These are phyloP conservation scores for Zymoseptoria tritici DNA, from an alignment of 2,329 filamentous ascomycete genomes.

Conservation along the genomic window DNA sequence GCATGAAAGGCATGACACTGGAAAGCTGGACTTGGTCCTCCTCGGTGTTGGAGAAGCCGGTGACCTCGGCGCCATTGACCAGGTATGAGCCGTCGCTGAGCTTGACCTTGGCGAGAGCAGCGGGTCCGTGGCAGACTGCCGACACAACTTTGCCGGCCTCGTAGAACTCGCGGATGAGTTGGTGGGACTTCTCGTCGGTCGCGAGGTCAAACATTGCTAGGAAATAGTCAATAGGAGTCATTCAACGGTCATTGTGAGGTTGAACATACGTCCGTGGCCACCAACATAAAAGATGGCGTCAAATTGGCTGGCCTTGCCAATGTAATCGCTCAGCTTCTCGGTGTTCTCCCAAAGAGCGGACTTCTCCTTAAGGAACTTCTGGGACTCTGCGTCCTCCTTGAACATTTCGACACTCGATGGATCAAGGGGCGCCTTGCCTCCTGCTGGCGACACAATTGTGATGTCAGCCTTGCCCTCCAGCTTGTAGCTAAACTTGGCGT, in stretches of 20 bases:
- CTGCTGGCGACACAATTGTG: slow-evolving; percentile 34
- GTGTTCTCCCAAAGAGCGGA: slow-evolving; percentile 58
- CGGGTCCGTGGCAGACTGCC: slow-evolving; percentile 63
- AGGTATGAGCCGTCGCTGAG: slow-evolving; percentile 46
- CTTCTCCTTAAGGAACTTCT: slow-evolving; percentile 43
- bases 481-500: slow-evolving; percentile 34
- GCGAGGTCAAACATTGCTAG: slow-evolving; percentile 59
- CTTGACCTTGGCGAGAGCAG: slow-evolving; percentile 53
- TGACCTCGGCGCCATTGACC: slow-evolving; percentile 50
- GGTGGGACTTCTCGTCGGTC: slow-evolving; percentile 48
- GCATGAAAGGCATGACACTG: slow-evolving; percentile 50
- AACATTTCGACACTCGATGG: slow-evolving; percentile 26
- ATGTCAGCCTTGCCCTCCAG: slow-evolving; percentile 32
- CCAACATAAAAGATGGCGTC: slow-evolving; percentile 57
- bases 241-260: not conserved
- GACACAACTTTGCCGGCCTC: slow-evolving; percentile 54
- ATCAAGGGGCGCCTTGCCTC: slow-evolving; percentile 33
- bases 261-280: slow-evolving; percentile 47
- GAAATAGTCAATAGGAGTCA: not conserved
- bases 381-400: slow-evolving; percentile 25
- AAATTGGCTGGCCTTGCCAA: slow-evolving; percentile 52
- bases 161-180: slow-evolving; percentile 57
- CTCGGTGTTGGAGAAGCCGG: slow-evolving; percentile 53
- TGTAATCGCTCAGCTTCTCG: slow-evolving; percentile 48
- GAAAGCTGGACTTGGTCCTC: slow-evolving; percentile 38